Evolutionary conservation across 2,329 filamentous ascomycete genomes (phyloP).

Genomic region (Xylariaceae sp.): DNA sequence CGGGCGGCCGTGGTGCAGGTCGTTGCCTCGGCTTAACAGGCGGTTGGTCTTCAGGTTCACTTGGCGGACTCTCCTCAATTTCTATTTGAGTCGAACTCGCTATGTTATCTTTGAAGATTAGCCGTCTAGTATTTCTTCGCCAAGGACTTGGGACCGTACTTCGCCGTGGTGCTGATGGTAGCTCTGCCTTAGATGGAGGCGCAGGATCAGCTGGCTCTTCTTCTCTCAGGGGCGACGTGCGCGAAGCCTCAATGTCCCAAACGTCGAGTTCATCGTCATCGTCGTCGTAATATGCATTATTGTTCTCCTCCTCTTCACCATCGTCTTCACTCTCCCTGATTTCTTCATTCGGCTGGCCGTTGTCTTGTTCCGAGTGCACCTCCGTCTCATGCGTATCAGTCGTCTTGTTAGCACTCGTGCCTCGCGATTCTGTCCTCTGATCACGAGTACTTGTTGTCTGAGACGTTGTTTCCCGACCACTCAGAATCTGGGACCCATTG

Average conservation of each 20-base stretch:
- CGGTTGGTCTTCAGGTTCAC: constrained; percentile 23
- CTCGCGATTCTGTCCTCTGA: constrained; percentile 10
- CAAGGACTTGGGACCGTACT: constrained; percentile 39
- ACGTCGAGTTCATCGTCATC: constrained; percentile 42
- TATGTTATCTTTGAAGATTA: constrained; percentile 33
- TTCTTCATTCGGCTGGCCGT: constrained; percentile 21
- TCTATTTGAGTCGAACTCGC: constrained; percentile 31
- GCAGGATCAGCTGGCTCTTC: constrained; percentile 20
- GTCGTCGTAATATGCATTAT: constrained; percentile 4
- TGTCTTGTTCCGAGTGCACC: constrained; percentile 2
- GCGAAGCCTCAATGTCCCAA: constrained; percentile 54
- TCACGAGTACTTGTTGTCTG: constrained; percentile 15
- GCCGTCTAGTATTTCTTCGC: constrained; percentile 32
- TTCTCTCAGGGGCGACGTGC: constrained; percentile 36
- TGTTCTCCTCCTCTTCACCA: constrained; percentile 8
- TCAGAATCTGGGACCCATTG: constrained; percentile 16
- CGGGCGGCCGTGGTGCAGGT: background rate
- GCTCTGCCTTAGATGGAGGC: constrained; percentile 14
- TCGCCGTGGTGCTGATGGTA: constrained; percentile 23
- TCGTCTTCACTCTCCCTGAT: constrained; percentile 10
- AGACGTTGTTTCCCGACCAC: constrained; percentile 14
- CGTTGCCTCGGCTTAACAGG: constrained; percentile 10
- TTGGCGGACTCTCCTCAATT: constrained; percentile 28
- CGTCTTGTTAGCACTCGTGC: constrained; percentile 11
- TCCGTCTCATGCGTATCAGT: constrained; percentile 4